Evolutionary conservation across 129 eudicot species (phyloP), one percentile per base, ranked within the genome.

Genomic region (carrot (Daucus carota)): DNA sequence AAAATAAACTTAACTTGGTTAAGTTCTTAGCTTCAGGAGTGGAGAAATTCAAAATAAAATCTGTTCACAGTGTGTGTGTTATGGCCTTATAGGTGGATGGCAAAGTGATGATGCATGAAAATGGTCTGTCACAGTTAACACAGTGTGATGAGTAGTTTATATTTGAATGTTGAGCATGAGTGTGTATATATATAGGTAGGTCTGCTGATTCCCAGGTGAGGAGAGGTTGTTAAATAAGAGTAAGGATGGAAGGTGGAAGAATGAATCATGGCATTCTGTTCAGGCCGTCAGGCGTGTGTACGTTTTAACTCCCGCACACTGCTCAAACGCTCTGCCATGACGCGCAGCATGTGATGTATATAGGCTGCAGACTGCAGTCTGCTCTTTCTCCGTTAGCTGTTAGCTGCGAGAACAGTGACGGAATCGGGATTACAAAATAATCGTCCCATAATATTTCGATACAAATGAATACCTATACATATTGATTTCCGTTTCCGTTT

Each of bases 121-220:
- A n/a, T 52, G 62, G 4, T 54, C n/a, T 52, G 63, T 54, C 63
- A 54, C 29, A 52, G 29, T 0, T 1, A 22, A 8, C 31, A 1
- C 10, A n/a, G n/a, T 8, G 62, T 22, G 29, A 6, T 52, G 54
- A 47, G 54, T 47, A 47, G 20, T 1, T 52, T 52, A 22, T 18
- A 20, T 20, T 50, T 6, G 60, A 52, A 52, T 22, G 29, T 52
- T 7, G 2, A 52, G 62, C 4, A 24, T 50, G 60, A 16, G 28
- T 50, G 20, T 1, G 3, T 52, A 50, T 50, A 22, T 22, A 52
- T 52, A 52, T 20, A 24, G 31, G 31, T 9, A n/a, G 31, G 5
- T n/a, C 63, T 54, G 63, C 63, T 54, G 63, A 54, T 54, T 54
- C 63, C 63, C 63, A 54, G 63, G 63, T 54, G 63, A 54, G 15